phyloP scores from a whole-genome alignment of 2,329 filamentous ascomycete species.

The Cladosporium austrohemisphaericum region DNA sequence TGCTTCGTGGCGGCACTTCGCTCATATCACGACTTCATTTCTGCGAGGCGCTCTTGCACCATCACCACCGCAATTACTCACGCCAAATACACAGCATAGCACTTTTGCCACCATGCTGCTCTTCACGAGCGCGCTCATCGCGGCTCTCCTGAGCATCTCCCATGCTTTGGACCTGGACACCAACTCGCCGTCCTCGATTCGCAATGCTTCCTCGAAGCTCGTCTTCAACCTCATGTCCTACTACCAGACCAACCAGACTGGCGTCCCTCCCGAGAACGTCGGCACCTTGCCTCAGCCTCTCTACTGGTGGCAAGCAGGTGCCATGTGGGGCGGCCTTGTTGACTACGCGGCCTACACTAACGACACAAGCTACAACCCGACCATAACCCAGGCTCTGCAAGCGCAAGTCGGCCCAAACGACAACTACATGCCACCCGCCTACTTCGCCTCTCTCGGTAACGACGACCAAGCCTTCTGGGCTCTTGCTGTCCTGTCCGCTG shows the following conservation, averaged over 20 bases:
- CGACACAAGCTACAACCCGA: constrained; percentile 41
- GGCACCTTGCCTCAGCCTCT: constrained; percentile 42
- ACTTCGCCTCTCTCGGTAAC: constrained; percentile 40
- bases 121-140: neutral
- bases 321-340: constrained; percentile 34
- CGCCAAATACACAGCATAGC: too few relatives aligned
- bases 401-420: constrained; percentile 40
- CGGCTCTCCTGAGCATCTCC: constrained; percentile 10
- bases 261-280: constrained; percentile 27
- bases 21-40: neutral
- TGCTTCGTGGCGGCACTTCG: neutral
- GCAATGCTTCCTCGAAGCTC: constrained; percentile 29
- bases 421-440: constrained; percentile 40
- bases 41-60: neutral
- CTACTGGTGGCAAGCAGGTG: constrained; percentile 48
- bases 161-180: constrained; percentile 21
- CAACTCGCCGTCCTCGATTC: constrained; percentile 30
- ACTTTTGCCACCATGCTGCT: neutral
- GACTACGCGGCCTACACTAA: constrained; percentile 48
- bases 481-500: constrained; percentile 74
- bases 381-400: constrained; percentile 42
- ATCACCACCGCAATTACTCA: neutral
- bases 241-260: constrained; percentile 34
- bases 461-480: constrained; percentile 75
- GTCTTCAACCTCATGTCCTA: constrained; percentile 33